Conservation (phyloP, 1,284 basidiomycete genomes). For the Erythrobasidium hasegawianum region DNA sequence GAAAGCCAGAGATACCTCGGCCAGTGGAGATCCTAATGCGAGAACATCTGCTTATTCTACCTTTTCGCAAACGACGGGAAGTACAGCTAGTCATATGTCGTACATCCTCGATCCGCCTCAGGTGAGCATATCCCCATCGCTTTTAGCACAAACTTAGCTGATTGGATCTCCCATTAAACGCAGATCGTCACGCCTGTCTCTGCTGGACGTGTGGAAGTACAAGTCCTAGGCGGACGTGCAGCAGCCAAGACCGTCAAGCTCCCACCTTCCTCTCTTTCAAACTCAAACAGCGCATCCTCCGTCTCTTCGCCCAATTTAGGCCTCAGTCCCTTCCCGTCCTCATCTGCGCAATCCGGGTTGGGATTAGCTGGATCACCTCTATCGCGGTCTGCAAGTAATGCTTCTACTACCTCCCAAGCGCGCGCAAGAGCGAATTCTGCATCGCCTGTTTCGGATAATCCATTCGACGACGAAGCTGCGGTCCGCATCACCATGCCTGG, state of each 20-base stretch:
- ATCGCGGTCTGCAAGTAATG: neutral
- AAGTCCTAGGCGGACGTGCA: conserved; percentile 12
- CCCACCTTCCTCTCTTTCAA: conserved; percentile 4
- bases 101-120: conserved; percentile 47
- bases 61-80: conserved; percentile 38
- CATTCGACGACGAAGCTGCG: conserved; percentile 33
- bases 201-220: conserved; percentile 27
- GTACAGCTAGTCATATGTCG: conserved; percentile 43
- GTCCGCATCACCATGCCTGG: conserved; percentile 25
- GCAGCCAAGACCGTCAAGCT: conserved; percentile 29
- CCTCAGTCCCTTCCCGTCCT: neutral
- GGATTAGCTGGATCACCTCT: neutral
- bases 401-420: neutral
- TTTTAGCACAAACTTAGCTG: conserved; percentile 3
- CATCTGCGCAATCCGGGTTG: neutral
- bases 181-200: conserved; percentile 37
- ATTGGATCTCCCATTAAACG: neutral
- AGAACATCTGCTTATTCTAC: conserved; percentile 27
- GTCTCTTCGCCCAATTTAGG: neutral
- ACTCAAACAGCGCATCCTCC: neutral
- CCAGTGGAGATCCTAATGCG: conserved; percentile 36
- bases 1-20: conserved; percentile 8
- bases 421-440: neutral
- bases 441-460: conserved; percentile 16
- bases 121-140: conserved; percentile 35